These are phyloP conservation scores for Chamaecyparis obtusa DNA, from an alignment of 75 land plant genomes.

Conservation along the genomic window DNA sequence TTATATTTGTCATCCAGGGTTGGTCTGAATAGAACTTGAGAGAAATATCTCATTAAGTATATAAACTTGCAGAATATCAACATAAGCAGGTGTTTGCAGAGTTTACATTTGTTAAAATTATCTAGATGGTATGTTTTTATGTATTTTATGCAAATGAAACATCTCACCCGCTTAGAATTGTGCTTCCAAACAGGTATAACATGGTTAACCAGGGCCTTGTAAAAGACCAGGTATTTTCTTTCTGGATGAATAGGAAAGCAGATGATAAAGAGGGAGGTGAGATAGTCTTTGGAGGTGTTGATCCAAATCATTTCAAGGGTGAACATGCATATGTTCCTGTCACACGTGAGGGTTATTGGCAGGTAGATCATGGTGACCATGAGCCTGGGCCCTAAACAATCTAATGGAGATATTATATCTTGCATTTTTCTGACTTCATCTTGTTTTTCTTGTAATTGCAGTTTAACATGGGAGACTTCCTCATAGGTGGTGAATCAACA, in stretches of 20 bases:
- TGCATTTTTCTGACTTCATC: neutral
- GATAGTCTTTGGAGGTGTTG: constrained; percentile 89
- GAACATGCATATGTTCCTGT: constrained; percentile 86
- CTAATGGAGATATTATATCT: neutral
- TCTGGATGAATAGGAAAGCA: constrained; percentile 86
- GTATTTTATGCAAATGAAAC: neutral
- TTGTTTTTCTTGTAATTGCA: constrained; percentile 20
- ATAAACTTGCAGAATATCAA: neutral
- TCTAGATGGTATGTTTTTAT: neutral
- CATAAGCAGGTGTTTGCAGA: neutral
- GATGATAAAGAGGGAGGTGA: constrained; percentile 87
- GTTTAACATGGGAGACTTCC: constrained; percentile 89
- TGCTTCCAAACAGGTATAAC: constrained; percentile 65
- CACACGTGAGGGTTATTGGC: constrained; percentile 92
- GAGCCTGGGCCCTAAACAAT: neutral
- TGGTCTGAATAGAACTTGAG: neutral
- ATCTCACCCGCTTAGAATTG: neutral
- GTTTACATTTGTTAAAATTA: neutral
- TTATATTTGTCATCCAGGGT: neutral
- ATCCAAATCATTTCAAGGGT: constrained; percentile 88
- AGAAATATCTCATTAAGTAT: too few relatives aligned
- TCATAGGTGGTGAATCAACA: constrained; percentile 61
- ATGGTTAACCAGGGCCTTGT: constrained; percentile 89
- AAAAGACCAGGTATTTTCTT: constrained; percentile 89
- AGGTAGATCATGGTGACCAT: constrained; percentile 45